Base-by-base conservation (phyloP, 352 stramenopile genomes). In the Phytophthora niederhauseri region DNA sequence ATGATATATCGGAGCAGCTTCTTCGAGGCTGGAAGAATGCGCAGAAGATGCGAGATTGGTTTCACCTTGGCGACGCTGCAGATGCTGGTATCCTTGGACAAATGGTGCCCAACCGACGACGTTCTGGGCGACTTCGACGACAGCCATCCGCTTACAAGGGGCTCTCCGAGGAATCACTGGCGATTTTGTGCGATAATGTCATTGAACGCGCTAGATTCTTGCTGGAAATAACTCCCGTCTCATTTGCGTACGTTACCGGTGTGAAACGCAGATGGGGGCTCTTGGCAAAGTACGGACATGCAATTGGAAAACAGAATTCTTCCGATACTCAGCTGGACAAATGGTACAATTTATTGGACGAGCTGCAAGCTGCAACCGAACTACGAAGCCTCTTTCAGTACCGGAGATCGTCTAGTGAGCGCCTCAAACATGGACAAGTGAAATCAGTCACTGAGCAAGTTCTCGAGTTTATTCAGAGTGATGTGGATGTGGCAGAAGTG, bases 1-100 rank as follows among this genome's bases (percentile, higher is more conserved):
- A 43, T 5, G 85, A 94, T 50, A 64, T 93, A 0, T 93, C 84
- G 1, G 78, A 91, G 17, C 80, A 92, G 59, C 68, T 95, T 6
- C 65, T 90, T 24, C 80, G 77, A 12, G 84, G 81, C 2, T 94
- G 86, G 88, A 92, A 92, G 43, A 94, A 94, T 57, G 88, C 88
- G 2, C 88, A 95, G 52, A 95, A 95, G 49, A 95, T 95, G 86
- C 76, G 88, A 8, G 83, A 93, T 38, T 95, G 88, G 88, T 95
- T 95, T 64, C 84, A 94, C 64, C 60, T 94, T 1, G 88, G 88
- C 3, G 88, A 95, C 57, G 88, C 88, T 20, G 83, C 82, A 14
- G 82, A 91, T 66, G 84, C 65, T 41, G 68, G 77, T 8, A 76
- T 80, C 14, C 80, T 86, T 26, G 59, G 66, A 0, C 68, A 79